Evolutionary conservation across 306 rosid genomes (phyloP).

Genomic region (Bauhinia variegata): DNA sequence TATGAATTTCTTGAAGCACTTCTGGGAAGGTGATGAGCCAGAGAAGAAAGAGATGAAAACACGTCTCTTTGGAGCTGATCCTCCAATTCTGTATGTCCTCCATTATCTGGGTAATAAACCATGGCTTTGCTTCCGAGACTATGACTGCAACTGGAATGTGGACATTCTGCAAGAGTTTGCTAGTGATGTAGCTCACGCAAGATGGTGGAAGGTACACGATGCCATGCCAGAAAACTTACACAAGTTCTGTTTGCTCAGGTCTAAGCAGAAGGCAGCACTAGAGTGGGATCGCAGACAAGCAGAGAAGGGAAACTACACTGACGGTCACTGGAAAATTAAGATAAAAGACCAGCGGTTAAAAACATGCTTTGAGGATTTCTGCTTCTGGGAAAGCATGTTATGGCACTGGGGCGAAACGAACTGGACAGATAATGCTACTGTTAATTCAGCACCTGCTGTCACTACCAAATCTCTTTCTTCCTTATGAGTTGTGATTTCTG

Average conservation of each 20-base stretch:
- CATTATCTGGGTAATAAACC: slow-evolving; percentile 71
- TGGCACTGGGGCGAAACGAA: slow-evolving; percentile 67
- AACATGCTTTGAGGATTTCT: slow-evolving; percentile 58
- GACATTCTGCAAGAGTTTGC: slow-evolving; percentile 66
- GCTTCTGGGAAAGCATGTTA: slow-evolving; percentile 72
- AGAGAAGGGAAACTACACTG: slow-evolving; percentile 56
- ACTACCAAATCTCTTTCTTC: slow-evolving; percentile 38
- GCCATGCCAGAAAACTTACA: slow-evolving; percentile 63
- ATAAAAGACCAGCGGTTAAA: slow-evolving; percentile 56
- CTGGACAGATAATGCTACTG: slow-evolving; percentile 56
- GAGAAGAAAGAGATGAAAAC: slow-evolving; percentile 59
- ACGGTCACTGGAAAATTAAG: slow-evolving; percentile 66
- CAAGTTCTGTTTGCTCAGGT: slow-evolving; percentile 59
- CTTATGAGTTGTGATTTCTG: neutral
- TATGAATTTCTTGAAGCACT: slow-evolving; percentile 74
- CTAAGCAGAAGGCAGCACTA: slow-evolving; percentile 64
- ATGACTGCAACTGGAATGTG: slow-evolving; percentile 76
- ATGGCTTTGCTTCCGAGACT: slow-evolving; percentile 75
- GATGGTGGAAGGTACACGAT: slow-evolving; percentile 71
- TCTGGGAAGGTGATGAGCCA: slow-evolving; percentile 71
- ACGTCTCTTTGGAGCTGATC: slow-evolving; percentile 60
- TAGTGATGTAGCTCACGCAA: slow-evolving; percentile 62
- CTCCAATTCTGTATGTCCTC: slow-evolving; percentile 61
- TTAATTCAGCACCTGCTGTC: slow-evolving; percentile 34
- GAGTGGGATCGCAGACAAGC: slow-evolving; percentile 75